Conservation (phyloP, 148 eudicot species). For the Tetragonia tetragonoides region DNA sequence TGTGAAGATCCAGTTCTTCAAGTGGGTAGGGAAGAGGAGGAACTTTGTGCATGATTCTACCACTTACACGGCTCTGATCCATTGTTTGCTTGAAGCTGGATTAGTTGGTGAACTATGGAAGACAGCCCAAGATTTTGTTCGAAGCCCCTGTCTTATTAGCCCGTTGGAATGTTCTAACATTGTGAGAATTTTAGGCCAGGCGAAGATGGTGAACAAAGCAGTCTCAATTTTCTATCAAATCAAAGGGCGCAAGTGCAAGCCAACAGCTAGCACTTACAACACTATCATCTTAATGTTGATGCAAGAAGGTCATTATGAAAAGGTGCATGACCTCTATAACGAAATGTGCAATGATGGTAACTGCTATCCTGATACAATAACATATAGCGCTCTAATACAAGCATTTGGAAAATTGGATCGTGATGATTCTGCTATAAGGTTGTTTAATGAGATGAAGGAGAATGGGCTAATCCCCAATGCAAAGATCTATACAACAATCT, state of each 20-base stretch:
- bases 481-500: constrained; percentile 74
- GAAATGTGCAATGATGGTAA: constrained; percentile 90
- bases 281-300: constrained; percentile 80
- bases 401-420: constrained; percentile 75
- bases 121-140: constrained; percentile 76
- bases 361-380: constrained; percentile 79
- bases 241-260: constrained; percentile 77
- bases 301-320: constrained; percentile 84
- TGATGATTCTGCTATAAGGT: constrained; percentile 67
- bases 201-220: constrained; percentile 89
- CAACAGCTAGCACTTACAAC: constrained; percentile 74
- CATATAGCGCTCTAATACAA: constrained; percentile 83
- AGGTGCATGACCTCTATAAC: constrained; percentile 82
- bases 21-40: constrained; percentile 88
- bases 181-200: constrained; percentile 66
- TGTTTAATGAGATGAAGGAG: constrained; percentile 89
- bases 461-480: constrained; percentile 74
- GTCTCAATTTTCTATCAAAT: constrained; percentile 75
- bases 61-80: constrained; percentile 71
- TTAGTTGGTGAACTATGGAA: constrained; percentile 82
- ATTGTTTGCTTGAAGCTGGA: constrained; percentile 70
- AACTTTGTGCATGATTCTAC: constrained; percentile 80
- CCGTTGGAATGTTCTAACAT: constrained; percentile 72
- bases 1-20: constrained; percentile 85
- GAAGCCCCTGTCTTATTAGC: constrained; percentile 51